Base-by-base conservation (phyloP, 1,284 basidiomycete genomes). In the Microbotryum saponariae region DNA sequence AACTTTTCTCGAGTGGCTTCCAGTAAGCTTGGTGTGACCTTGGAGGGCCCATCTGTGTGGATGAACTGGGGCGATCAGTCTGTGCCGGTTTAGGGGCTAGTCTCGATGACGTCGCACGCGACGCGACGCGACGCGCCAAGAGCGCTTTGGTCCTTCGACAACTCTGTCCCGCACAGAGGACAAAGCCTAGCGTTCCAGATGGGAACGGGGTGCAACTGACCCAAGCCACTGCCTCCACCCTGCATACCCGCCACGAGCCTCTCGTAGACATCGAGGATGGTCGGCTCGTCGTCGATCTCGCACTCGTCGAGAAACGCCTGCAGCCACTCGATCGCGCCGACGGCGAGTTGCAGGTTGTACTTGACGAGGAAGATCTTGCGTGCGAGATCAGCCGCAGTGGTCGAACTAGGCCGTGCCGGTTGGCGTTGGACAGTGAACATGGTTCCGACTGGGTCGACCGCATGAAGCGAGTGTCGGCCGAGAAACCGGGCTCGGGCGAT, bases 1-100 rank as follows among this genome's bases (percentile, higher is more conserved):
- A 96, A 80, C 5, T 82, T 78, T 62, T 90, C 85, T 70, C 93
- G 94, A 4, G 92, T 90, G 66, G 87, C 80, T 71, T 84, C 82
- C 16, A 97, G 79, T 6, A 89, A 81, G 12, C 82, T 78, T 3
- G 84, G 73, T 7, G 86, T 85, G 6, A 91, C 72, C 54, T 61
- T 64, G 51, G 51, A 57, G 10, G 67, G 67, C 18, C 65, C 65
- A 44, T 69, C 67, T 68, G 47, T 12, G n/a, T 25, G 48, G 23
- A 50, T 9, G 10, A 21, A 18, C 12, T 12, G 7, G 5, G 23
- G 12, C 6, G 12, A 50, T 50, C 48, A 50, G 48, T 50, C 48
- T 50, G 3, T 50, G 48, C 14, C 37, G 37, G 9, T 4, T 42
- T 4, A 42, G 37, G 37, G 37, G 37, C 37, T 42, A 10, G 37